A percentile compares a stretch with the other conserved stretches of the same genome.
phyloP scores from a whole-genome alignment of 2,329 filamentous ascomycete genomes.

The Venturia oleaginea region DNA sequence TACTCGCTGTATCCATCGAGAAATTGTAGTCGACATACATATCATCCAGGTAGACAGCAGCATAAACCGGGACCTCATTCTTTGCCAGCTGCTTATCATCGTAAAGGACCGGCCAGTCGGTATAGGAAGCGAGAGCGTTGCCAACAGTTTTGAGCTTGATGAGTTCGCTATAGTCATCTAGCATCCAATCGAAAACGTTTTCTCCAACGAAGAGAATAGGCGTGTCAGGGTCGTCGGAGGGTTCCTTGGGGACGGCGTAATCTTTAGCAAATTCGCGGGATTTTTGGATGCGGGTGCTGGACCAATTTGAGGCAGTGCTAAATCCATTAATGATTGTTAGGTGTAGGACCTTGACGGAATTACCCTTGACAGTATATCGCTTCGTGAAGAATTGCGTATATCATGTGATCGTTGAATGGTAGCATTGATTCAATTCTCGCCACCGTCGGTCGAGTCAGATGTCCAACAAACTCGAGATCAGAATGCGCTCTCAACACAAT shows the following conservation, averaged over 20 bases:
- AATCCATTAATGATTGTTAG: background rate
- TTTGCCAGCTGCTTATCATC: constrained; percentile 60
- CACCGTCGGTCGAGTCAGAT: constrained; percentile 64
- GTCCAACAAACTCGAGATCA: constrained; percentile 69
- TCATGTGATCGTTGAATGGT: constrained; percentile 64
- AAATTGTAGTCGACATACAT: constrained; percentile 84
- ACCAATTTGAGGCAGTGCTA: constrained; percentile 60
- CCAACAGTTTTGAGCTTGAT: constrained; percentile 58
- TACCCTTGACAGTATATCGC: constrained; percentile 71
- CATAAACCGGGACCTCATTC: constrained; percentile 80
- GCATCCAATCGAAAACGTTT: constrained; percentile 84
- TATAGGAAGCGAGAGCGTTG: constrained; percentile 56
- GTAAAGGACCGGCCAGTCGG: constrained; percentile 70
- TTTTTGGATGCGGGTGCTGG: constrained; percentile 50
- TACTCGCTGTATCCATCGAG: constrained; percentile 61
- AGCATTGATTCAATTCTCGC: constrained; percentile 57
- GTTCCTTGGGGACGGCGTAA: constrained; percentile 37
- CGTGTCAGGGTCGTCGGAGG: constrained; percentile 26
- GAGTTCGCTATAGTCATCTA: constrained; percentile 71
- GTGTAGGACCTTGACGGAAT: constrained; percentile 14
- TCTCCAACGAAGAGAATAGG: constrained; percentile 79
- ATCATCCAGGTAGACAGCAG: constrained; percentile 74
- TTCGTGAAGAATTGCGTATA: constrained; percentile 85
- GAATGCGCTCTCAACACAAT: constrained; percentile 59
- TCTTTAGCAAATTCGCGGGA: constrained; percentile 32